Conservation (phyloP, 2,329 filamentous ascomycete species). For the Aspergillus proliferans region DNA sequence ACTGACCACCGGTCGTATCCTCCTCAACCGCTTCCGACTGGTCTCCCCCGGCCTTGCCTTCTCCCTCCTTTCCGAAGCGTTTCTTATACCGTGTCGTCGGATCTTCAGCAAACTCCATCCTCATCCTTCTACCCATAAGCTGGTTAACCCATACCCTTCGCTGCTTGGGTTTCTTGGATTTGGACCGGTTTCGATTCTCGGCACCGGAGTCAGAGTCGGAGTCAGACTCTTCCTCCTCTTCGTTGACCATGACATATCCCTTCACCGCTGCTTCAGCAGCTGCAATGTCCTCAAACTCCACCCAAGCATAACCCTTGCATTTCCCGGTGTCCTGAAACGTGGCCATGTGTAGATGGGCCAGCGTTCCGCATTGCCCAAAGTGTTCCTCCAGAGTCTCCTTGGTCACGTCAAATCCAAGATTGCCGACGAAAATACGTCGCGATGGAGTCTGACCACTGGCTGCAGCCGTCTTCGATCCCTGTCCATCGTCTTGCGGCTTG, state of each 20-base stretch:
- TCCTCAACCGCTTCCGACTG: constrained; percentile 14
- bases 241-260: constrained; percentile 65
- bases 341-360: constrained; percentile 79
- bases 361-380: constrained; percentile 76
- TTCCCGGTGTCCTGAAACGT: constrained; percentile 96
- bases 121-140: constrained; percentile 70
- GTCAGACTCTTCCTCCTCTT: constrained; percentile 44
- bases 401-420: constrained; percentile 74
- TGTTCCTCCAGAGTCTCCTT: constrained; percentile 75
- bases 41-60: constrained; percentile 22
- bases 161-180: constrained; percentile 39
- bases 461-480: constrained; percentile 24
- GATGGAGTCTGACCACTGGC: constrained; percentile 57
- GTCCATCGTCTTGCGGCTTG: constrained; percentile 47
- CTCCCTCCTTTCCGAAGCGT: constrained; percentile 72
- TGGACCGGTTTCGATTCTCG: constrained; percentile 27
- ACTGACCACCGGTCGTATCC: constrained; percentile 17
- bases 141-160: constrained; percentile 74
- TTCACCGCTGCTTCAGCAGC: constrained; percentile 70
- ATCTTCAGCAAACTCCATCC: constrained; percentile 92
- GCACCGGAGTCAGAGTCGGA: constrained; percentile 33
- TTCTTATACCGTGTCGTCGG: constrained; percentile 86
- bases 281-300: constrained; percentile 76
- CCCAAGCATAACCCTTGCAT: constrained; percentile 96
- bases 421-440: constrained; percentile 82